A percentile compares a stretch with the other conserved stretches of the same genome.
Evolutionary conservation across 371 early-diverging fungal genomes (phyloP).

Genomic region (Rhizopus delemar): DNA sequence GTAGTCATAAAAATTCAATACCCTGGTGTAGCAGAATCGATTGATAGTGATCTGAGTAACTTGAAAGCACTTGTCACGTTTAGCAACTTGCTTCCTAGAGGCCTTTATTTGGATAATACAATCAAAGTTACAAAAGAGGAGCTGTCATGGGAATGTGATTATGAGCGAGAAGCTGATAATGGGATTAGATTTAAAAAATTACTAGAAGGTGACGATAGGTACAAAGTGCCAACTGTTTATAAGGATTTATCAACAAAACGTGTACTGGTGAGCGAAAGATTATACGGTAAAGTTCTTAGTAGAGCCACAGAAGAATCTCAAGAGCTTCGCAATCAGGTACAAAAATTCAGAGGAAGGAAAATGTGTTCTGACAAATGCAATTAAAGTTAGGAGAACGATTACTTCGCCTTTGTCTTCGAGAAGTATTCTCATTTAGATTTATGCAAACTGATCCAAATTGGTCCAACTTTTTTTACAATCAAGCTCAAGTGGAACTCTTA

Average conservation of each 20-base stretch:
- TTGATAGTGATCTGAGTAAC: conserved; percentile 87
- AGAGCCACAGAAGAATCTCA: conserved; percentile 68
- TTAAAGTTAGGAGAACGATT: conserved; percentile 53
- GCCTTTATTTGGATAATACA: conserved; percentile 95
- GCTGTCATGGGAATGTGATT: conserved; percentile 95
- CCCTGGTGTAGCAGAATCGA: conserved; percentile 88
- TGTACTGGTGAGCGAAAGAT: conserved; percentile 82
- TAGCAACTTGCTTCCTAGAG: conserved; percentile 85
- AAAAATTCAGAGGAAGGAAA: neutral
- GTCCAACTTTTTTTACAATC: conserved; percentile 94
- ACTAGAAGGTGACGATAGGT: conserved; percentile 61
- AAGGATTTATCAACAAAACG: conserved; percentile 68
- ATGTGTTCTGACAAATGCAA: neutral
- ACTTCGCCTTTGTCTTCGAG: conserved; percentile 82
- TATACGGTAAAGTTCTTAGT: conserved; percentile 77
- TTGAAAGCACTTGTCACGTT: conserved; percentile 79
- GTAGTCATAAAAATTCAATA: conserved; percentile 97
- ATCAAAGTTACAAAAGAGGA: conserved; percentile 88
- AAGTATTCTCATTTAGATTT: conserved; percentile 88
- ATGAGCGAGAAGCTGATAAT: conserved; percentile 83
- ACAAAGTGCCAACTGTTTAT: conserved; percentile 77
- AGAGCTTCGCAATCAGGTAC: conserved; percentile 66
- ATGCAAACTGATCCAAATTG: conserved; percentile 99
- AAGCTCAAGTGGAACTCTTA: conserved; percentile 74
- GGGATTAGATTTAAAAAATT: conserved; percentile 68